Evolutionary conservation across 495 filamentous ascomycete genomes (phyloP).

Genomic region (Aspergillus carlsbadensis): DNA sequence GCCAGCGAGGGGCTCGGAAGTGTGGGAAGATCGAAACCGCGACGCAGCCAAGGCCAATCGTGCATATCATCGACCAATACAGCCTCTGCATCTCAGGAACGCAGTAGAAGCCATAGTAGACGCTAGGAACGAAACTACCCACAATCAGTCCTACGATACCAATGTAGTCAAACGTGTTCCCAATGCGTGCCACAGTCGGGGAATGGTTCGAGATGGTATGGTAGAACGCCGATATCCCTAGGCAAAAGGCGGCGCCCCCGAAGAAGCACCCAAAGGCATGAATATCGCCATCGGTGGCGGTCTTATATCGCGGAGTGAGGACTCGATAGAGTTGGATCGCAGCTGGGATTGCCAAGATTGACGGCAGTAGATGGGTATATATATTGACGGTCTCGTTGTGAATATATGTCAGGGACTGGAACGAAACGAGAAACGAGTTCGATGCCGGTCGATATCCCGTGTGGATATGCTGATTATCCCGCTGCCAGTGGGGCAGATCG

Average conservation of each 20-base stretch:
- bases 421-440: slow-evolving; percentile 60
- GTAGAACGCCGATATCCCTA: slow-evolving; percentile 83
- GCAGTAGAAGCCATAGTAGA: slow-evolving; percentile 86
- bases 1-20: slow-evolving; percentile 79
- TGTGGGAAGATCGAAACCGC: slow-evolving; percentile 71
- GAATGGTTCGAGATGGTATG: slow-evolving; percentile 72
- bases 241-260: slow-evolving; percentile 66
- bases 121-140: slow-evolving; percentile 79
- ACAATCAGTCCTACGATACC: slow-evolving; percentile 89
- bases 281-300: slow-evolving; percentile 63
- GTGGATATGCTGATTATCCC: slow-evolving; percentile 75
- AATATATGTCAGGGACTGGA: slow-evolving; percentile 66
- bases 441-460: slow-evolving; percentile 71
- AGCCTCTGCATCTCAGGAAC: slow-evolving; percentile 55
- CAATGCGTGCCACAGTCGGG: slow-evolving; percentile 53
- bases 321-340: slow-evolving; percentile 43
- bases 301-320: slow-evolving; percentile 64
- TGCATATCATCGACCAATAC: slow-evolving; percentile 80
- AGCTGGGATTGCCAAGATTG: slow-evolving; percentile 38
- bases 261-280: slow-evolving; percentile 79
- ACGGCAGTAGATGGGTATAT: slow-evolving; percentile 74
- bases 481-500: slow-evolving; percentile 67
- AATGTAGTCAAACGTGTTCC: slow-evolving; percentile 82
- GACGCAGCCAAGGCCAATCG: slow-evolving; percentile 72
- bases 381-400: slow-evolving; percentile 98